Conservation (phyloP, 306 rosid species). For the Prunus kanzakura region DNA sequence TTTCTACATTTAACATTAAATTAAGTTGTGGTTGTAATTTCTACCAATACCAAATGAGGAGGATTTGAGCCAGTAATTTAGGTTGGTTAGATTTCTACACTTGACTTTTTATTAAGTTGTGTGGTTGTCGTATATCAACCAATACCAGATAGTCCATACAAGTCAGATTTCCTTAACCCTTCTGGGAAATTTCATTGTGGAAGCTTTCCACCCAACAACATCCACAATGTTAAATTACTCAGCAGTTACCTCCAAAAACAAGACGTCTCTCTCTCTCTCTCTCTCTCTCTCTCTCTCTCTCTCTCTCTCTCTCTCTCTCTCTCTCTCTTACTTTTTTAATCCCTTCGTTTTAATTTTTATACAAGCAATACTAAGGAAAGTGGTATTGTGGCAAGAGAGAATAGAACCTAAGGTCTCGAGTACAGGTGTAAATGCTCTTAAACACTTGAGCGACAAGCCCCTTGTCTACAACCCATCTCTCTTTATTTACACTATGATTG, state of each 20-base stretch:
- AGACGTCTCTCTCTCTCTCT: not conserved
- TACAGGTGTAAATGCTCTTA: rapidly evolving
- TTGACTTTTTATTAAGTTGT: not conserved
- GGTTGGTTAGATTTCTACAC: not conserved
- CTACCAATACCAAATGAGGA: not conserved
- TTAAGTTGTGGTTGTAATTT: not conserved
- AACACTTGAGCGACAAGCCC: no score
- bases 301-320: no score
- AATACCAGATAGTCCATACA: not conserved
- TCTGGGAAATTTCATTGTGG: not conserved
- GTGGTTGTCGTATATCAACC: not conserved
- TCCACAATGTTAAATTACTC: not conserved
- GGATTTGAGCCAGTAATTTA: not conserved
- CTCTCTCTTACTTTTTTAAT: not conserved
- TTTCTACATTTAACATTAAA: not conserved
- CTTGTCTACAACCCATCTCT: no score
- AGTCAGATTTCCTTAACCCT: not conserved
- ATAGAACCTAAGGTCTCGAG: no score
- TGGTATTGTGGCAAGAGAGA: no score
- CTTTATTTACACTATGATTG: no score
- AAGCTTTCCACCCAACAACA: not conserved
- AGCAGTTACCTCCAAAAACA: not conserved
- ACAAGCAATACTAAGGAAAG: no score
- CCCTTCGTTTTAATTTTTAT: no score
- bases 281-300: not conserved